Base-by-base conservation (phyloP, 331 rosid species). In the Prunus yedoensis region DNA sequence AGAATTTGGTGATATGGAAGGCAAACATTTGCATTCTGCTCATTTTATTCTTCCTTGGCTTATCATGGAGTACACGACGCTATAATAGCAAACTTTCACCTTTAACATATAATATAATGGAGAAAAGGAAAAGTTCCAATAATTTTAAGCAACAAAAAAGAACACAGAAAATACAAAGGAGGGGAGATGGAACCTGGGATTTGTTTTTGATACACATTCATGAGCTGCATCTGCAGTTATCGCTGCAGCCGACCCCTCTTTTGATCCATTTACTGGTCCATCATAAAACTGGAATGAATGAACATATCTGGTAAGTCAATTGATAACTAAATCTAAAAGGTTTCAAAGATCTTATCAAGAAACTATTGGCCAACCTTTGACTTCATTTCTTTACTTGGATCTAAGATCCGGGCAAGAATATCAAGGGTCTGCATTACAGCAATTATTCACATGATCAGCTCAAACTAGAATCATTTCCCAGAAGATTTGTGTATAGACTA, bases 321-420 rank as follows among this genome's bases (percentile, higher is more conserved):
- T 41, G 65, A 70, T 70, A 81, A 38, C 71, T 60, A 15, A 63
- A 46, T n/a, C n/a, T n/a, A n/a, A n/a, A n/a, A 67, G 62, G 80
- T 79, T 28, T 50, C 21, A 73, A 70, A 72, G 61, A 68, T 20
- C 66, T 69, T 35, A 69, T 66, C 30, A 79, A 64, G 66, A 82
- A 52, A 64, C 63, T 59, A 11, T 23, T 70, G 64, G 83, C 88
- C 72, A 72, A 94, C 98, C 97, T 91, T 88, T 80, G 85, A 82
- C 70, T 88, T 90, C 93, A 87, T 84, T 80, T 88, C 93, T 87
- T 84, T 87, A 78, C 84, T 82, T 21, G 97, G 93, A 80, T 94
- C 96, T 54, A 88, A 80, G 79, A 91, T 85, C 86, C 84, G 89
- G 27, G 87, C 90, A 79, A 94, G 87, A 79, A 85, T 75, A 63